Evolutionary conservation across 2,329 filamentous ascomycete species (phyloP).

Genomic region (Trichoderma endophyticum): DNA sequence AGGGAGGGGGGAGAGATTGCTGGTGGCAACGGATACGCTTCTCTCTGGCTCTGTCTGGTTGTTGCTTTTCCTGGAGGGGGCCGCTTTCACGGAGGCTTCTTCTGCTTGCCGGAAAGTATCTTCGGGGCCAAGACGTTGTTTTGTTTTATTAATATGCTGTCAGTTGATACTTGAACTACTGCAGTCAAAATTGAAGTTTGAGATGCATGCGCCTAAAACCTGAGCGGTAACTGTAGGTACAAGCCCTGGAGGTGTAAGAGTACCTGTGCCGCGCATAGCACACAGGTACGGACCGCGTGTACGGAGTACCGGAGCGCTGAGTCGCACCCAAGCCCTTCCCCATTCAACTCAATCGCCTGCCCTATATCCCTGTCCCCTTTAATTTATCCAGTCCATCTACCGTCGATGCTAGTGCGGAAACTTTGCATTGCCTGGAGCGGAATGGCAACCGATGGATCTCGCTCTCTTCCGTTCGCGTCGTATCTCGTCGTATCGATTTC

Average conservation of each 20-base stretch:
- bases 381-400: conserved; percentile 15
- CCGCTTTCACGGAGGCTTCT: not conserved
- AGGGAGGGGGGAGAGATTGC: not conserved
- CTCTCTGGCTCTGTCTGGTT: not conserved
- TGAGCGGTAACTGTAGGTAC: not conserved
- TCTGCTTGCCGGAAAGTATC: not conserved
- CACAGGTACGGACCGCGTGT: not conserved
- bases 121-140: not conserved
- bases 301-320: not conserved
- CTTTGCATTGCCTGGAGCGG: conserved; percentile 9
- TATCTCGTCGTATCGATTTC: not conserved
- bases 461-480: not conserved
- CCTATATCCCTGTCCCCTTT: conserved; percentile 11
- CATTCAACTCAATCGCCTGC: not conserved
- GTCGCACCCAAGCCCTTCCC: not conserved
- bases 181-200: not conserved
- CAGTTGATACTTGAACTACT: not conserved
- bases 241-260: not conserved
- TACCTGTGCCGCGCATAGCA: not conserved
- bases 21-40: not conserved
- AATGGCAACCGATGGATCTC: conserved; percentile 7
- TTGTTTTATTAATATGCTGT: not conserved
- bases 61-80: not conserved
- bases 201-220: not conserved
- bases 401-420: conserved; percentile 17